Base-by-base conservation (phyloP, 495 filamentous ascomycete genomes). In the Aspergillus coremiiformis region DNA sequence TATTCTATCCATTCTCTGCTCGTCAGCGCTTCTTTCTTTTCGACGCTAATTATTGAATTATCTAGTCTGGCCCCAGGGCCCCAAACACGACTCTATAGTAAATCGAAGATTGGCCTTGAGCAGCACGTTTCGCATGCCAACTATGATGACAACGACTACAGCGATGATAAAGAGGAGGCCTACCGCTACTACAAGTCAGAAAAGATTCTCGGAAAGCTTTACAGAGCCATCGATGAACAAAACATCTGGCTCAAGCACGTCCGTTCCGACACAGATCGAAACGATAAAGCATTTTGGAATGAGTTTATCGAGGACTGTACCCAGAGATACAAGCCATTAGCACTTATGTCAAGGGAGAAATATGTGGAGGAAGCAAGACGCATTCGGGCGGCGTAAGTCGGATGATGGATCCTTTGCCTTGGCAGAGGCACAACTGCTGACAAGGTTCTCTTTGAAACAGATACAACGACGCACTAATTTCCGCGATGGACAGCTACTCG, bases 181-280 rank as follows among this genome's bases (percentile, higher is more conserved):
- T 7, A 41, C 1, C 62, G 71, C 32, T 94, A 84, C 56, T 93
- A 94, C 58, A 58, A 67, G 39, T 89, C 83, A 9, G 53, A 79
- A 0, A 89, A 90, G 56, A 68, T 88, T 12, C 75, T 92, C 0
- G 89, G 89, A 0, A 68, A 78, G 32, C 73, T 95, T 0, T 93
- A 85, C 60, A 78, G 87, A 0, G 77, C 76, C 0, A 84, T 95
- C 26, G 82, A 94, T 59, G 89, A 94, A 63, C 70, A 70, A 5
- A 64, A 78, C 46, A 84, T 93, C 53, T 83, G 88, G 66, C 52
- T 62, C 6, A 59, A 87, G 43, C 53, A 50, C 32, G 47, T 61
- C 21, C 58, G 26, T n/a, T n/a, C 47, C n/a, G 10, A 35, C 27
- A 7, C 20, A 10, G 24, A 22, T 10, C 12, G 30, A 24, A 17